Base-by-base conservation (phyloP, 164 flowering plant species). In the Magnolia officinalis region DNA sequence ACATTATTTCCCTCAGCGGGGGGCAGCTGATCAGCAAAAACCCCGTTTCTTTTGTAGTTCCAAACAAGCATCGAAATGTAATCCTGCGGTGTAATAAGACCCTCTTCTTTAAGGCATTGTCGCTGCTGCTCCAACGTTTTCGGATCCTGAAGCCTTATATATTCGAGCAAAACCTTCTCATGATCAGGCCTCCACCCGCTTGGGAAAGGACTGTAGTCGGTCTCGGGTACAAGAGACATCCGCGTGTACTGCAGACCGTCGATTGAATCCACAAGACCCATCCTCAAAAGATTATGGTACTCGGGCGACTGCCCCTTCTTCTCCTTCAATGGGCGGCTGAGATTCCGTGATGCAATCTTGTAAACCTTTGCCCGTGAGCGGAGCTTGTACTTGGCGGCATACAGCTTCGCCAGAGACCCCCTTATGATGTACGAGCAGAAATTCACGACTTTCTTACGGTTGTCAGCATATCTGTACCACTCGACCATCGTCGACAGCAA, bases 321-420 rank as follows among this genome's bases (percentile, higher is more conserved):
- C 86, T 94, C 98, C 83, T 94, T 94, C 82, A 96, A 78, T 51
- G 99, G 99, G 55, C 99, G 98, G 72, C 90, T 88, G 68, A 96
- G 83, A 80, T 84, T 96, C 50, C 97, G 71, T 4, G 91, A 79
- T 77, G 92, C 95, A 74, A 95, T 91, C 83, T 90, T 95, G 80
- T 95, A 94, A 45, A 96, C 99, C 83, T 96, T 92, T 50, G 99
- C 99, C 68, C 99, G 85, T 37, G 98, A 96, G 9, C 99, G 89
- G 50, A 94, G 95, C 82, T 96, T 96, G 87, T 96, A 96, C 72
- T 96, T 96, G 49, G 98, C 99, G 81, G 98, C 99, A 87, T 96
- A 96, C 26, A 96, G 94, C 88, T 96, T 96, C 45, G 99, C 99
- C 76, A 96, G 89, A 37, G 99, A 96, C 72, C 99, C 99, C 81